These are phyloP conservation scores for Ganoderma lucidum DNA, from an alignment of 1,284 basidiomycete species.

Conservation along the genomic window DNA sequence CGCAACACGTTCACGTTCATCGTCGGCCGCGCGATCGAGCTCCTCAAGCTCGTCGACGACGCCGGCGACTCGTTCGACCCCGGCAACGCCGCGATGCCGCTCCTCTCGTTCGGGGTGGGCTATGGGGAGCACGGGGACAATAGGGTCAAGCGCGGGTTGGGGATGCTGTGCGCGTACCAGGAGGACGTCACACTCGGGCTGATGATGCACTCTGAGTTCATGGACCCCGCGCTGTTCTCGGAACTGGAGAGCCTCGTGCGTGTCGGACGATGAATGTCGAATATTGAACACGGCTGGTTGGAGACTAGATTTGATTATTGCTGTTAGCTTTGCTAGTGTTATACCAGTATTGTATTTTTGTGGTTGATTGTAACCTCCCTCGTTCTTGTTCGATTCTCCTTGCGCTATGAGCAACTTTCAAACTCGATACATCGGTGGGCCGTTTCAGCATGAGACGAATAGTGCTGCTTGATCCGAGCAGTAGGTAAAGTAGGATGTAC, in stretches of 20 bases:
- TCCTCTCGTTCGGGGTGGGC: slow-evolving; percentile 76
- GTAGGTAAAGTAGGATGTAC: neutral
- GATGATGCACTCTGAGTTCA: slow-evolving; percentile 65
- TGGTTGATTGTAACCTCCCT: slow-evolving; percentile 28
- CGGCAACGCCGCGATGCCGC: slow-evolving; percentile 55
- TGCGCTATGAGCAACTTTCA: neutral
- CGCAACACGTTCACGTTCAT: slow-evolving; percentile 67
- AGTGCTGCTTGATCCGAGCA: neutral
- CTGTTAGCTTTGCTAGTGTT: slow-evolving; percentile 27
- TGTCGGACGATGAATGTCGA: slow-evolving; percentile 34
- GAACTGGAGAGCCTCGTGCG: slow-evolving; percentile 81
- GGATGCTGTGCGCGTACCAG: slow-evolving; percentile 77
- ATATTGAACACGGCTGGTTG: neutral
- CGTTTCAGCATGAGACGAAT: neutral
- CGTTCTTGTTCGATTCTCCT: slow-evolving; percentile 1
- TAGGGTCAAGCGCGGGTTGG: slow-evolving; percentile 71
- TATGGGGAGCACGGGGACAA: slow-evolving; percentile 78
- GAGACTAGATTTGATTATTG: slow-evolving; percentile 10
- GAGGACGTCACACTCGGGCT: slow-evolving; percentile 73
- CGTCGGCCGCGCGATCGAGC: slow-evolving; percentile 82
- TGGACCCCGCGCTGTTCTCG: slow-evolving; percentile 74
- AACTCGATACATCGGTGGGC: neutral
- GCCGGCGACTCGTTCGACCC: slow-evolving; percentile 78
- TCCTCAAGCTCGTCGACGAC: slow-evolving; percentile 87
- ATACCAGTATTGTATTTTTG: slow-evolving; percentile 35